These are phyloP conservation scores for Solanum boliviense DNA, from an alignment of 257 asterid species.

Conservation along the genomic window DNA sequence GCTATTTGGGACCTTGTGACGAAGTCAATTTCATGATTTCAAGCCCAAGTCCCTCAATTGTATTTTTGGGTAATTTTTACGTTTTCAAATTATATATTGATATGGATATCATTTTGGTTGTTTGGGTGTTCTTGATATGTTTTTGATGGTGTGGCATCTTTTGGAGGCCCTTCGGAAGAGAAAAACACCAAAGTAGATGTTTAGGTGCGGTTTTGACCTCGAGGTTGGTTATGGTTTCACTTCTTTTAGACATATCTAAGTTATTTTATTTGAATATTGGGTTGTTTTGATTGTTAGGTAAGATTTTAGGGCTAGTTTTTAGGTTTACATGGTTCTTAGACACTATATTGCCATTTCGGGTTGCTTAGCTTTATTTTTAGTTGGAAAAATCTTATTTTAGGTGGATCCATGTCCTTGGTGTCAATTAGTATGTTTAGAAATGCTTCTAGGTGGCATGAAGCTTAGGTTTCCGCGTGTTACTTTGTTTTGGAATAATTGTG, in stretches of 20 bases:
- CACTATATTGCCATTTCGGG: not conserved
- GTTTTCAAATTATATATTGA: not conserved
- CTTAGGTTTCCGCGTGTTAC: not conserved
- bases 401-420: not conserved
- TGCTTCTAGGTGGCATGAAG: not conserved
- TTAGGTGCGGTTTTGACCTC: not conserved
- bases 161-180: not conserved
- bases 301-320: not conserved
- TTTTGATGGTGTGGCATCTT: not conserved
- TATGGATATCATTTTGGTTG: not conserved
- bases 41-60: not conserved
- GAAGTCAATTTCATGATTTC: not conserved
- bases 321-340: not conserved
- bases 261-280: not conserved
- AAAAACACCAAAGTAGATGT: not conserved
- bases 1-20: not conserved
- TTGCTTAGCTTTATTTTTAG: not conserved
- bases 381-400: not conserved
- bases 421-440: not conserved
- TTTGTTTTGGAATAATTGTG: not conserved
- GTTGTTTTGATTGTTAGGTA: not conserved
- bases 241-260: not conserved
- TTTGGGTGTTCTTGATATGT: not conserved
- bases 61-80: not conserved
- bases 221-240: not conserved